phyloP scores from a whole-genome alignment of 441 rosid species.

The Pelargonium cotyledonis region DNA sequence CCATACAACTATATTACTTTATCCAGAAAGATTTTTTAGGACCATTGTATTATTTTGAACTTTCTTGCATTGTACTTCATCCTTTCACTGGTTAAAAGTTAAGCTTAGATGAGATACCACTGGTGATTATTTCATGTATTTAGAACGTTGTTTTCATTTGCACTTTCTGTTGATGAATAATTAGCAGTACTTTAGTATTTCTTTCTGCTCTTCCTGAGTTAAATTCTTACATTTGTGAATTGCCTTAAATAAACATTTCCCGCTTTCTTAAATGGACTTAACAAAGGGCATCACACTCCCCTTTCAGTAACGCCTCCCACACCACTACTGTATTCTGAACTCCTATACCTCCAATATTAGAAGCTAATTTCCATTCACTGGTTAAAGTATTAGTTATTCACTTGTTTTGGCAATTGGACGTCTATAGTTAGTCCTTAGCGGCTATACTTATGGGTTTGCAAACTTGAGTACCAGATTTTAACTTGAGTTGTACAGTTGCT shows the following conservation, averaged over 20 bases:
- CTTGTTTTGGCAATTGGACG: neutral
- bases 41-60: neutral
- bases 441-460: too few relatives aligned
- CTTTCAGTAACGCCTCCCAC: neutral
- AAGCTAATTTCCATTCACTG: neutral
- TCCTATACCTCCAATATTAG: neutral
- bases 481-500: conserved; percentile 10
- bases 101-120: neutral
- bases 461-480: neutral
- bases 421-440: neutral
- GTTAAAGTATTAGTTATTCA: too few relatives aligned
- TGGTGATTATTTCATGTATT: neutral
- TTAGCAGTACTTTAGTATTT: neutral
- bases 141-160: neutral
- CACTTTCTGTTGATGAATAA: neutral
- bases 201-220: neutral
- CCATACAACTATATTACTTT: neutral
- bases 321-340: neutral
- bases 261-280: neutral
- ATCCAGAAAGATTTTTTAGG: neutral
- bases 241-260: neutral
- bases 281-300: neutral
- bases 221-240: neutral
- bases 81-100: neutral
- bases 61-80: neutral